Evolutionary conservation across 352 stramenopile species (phyloP), one percentile per base, ranked within the genome.

Genomic region (Globisporangium abappressorium): DNA sequence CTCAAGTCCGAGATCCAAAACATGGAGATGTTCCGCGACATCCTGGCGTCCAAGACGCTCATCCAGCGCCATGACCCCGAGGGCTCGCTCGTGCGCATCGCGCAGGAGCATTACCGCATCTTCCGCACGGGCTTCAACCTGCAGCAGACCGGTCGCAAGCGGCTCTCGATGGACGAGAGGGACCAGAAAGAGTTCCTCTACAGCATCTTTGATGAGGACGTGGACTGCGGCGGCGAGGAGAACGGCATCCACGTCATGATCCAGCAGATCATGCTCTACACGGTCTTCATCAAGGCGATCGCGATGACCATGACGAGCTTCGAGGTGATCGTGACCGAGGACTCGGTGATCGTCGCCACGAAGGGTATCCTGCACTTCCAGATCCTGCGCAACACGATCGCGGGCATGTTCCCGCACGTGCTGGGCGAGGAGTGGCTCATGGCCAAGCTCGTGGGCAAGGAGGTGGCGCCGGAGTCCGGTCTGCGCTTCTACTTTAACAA

Each of bases 241-340:
- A n/a, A 43, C 24, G 76, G 80, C 5, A 63, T 80, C 1, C 69
- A 76, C 26, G 69, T 75, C 57, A 76, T 83, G 64, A 62, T 77
- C 5, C 69, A 85, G 33, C 75, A 81, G 70, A 81, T 86, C 55
- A 62, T 66, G 26, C 47, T 74, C 41, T 88, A 88, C 65, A 81
- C 78, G 30, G 62, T 74, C 15, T 69, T 86, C 53, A 68, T 84
- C 41, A 70, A 71, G 36, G 77, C 80, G n/a, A 77, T 88, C 41
- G 51, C 62, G 15, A 62, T 80, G 60, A 62, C 65, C 1, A 68
- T 84, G 49, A 60, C 66, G 34, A 41, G 36, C 15, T 79, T 74
- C 58, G 69, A 83, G 12, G 80, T 84, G 11, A 54, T 83, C 4
- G 26, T 66, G 46, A 65, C 58, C 0, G 75, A 82, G 18, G 75